Conservation (phyloP, 495 filamentous ascomycete species). For the Aspergillus biplanus region DNA sequence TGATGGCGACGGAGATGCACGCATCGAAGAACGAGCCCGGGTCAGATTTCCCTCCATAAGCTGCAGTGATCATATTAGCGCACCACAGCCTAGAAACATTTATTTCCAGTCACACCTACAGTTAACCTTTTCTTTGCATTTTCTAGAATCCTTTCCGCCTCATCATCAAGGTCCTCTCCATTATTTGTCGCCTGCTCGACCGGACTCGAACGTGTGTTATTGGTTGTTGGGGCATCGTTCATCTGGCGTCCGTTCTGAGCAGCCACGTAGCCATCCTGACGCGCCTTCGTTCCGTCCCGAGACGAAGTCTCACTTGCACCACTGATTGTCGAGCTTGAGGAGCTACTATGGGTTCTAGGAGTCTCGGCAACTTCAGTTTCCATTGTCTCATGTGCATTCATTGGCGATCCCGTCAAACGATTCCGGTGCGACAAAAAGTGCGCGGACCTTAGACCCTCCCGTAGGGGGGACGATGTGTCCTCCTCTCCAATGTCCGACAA, state of each 20-base stretch:
- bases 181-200: slow-evolving; percentile 31
- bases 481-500: slow-evolving; percentile 77
- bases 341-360: slow-evolving; percentile 35
- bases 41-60: slow-evolving; percentile 90
- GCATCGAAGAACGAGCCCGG: slow-evolving; percentile 75
- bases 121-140: slow-evolving; percentile 88
- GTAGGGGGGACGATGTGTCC: slow-evolving; percentile 35
- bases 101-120: slow-evolving; percentile 54
- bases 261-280: slow-evolving; percentile 20
- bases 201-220: slow-evolving; percentile 16
- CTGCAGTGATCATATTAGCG: slow-evolving; percentile 47
- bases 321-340: slow-evolving; percentile 45
- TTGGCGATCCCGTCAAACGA: slow-evolving; percentile 24
- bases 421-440: slow-evolving; percentile 16
- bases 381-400: slow-evolving; percentile 17
- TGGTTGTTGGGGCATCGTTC: slow-evolving; percentile 12
- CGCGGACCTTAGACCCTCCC: slow-evolving; percentile 23
- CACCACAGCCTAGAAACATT: background rate
- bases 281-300: slow-evolving; percentile 24
- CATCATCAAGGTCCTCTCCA: slow-evolving; percentile 47
- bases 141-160: slow-evolving; percentile 85
- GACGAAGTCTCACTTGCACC: slow-evolving; percentile 37
- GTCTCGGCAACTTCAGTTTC: slow-evolving; percentile 25
- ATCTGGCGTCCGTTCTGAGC: slow-evolving; percentile 19
- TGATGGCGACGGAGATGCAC: slow-evolving; percentile 61